Conservation (phyloP, 495 filamentous ascomycete species). For the Aspergillus indologenus region DNA sequence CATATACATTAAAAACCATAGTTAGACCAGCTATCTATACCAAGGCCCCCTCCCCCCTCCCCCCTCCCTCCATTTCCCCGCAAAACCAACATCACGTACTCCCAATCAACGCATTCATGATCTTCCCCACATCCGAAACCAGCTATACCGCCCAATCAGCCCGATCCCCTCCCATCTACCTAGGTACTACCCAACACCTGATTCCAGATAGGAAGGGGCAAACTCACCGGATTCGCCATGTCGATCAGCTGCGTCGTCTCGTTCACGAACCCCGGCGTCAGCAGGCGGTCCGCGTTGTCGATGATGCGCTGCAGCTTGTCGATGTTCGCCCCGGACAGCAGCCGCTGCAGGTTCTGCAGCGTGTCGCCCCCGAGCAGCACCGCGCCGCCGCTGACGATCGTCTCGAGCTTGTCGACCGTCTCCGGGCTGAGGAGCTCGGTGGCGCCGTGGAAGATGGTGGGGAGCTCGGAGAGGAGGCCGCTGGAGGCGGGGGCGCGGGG, state of each 20-base stretch:
- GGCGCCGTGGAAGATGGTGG: conserved; percentile 23
- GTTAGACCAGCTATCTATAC: background rate
- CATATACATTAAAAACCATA: too few species aligned
- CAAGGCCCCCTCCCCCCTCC: background rate
- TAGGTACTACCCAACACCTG: too few species aligned
- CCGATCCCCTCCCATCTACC: background rate
- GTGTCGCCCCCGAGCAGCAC: conserved; percentile 22
- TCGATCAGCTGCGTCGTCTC: conserved; percentile 49
- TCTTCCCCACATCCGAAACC: background rate
- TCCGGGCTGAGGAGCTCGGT: conserved; percentile 35
- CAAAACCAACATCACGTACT: background rate
- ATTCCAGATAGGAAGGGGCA: too few species aligned
- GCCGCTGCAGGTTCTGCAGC: conserved; percentile 23
- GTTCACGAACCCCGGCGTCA: conserved; percentile 36
- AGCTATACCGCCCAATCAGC: background rate
- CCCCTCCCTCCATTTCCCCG: background rate
- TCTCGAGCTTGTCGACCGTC: conserved; percentile 44
- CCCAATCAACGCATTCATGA: background rate
- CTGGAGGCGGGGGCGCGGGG: conserved; percentile 19
- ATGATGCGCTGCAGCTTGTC: conserved; percentile 32
- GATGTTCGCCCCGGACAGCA: conserved; percentile 31
- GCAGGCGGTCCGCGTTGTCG: conserved; percentile 30
- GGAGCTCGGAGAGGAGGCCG: conserved; percentile 28
- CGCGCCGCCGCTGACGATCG: conserved; percentile 33
- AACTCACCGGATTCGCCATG: conserved; percentile 51